Base-by-base conservation (phyloP, 352 stramenopile species). In the Thalassiosira hispida region DNA sequence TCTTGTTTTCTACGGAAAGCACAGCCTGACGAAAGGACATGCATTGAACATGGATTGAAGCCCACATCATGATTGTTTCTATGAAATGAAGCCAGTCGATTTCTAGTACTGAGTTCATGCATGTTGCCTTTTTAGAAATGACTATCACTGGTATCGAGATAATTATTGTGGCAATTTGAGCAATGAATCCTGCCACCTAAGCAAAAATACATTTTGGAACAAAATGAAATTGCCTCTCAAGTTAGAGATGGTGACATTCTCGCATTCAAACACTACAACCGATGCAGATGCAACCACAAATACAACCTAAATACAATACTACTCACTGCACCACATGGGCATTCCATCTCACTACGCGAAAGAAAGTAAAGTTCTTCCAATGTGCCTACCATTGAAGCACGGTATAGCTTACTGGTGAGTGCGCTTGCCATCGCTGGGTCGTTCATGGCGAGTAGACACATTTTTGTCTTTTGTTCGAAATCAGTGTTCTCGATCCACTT, bases 21-120 rank as follows among this genome's bases (percentile, higher is more conserved):
- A 81, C 73, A 18, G 44, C 64, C 29, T 76, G 53, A 44, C 73
- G 63, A 81, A 81, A 76, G 1, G 73, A 76, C 55, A 81, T 81
- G 42, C 27, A 56, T 23, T 81, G 73, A 4, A 81, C 56, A 67
- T 81, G 73, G 65, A 81, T 76, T 2, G 63, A 76, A 47, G 38
- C 46, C 63, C 66, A 76, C 40, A 81, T 71, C 44, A 81, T 64
- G 33, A 81, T 38, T 42, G 73, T 18, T 57, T 81, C 73, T 0
- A 81, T 61, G 56, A 74, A 81, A 81, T 81, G 73, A 5, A 81
- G 27, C 73, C 73, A 81, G 22, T 81, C 73, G 6, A 81, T 25
- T 76, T 81, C 63, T 20, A 81, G 25, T 25, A 76, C 47, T 1
- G 73, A 76, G 1, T 52, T 31, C 23, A 81, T 63, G 35, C 55